Evolutionary conservation across 1,284 basidiomycete genomes (phyloP).

Genomic region (Naganishia sp.): DNA sequence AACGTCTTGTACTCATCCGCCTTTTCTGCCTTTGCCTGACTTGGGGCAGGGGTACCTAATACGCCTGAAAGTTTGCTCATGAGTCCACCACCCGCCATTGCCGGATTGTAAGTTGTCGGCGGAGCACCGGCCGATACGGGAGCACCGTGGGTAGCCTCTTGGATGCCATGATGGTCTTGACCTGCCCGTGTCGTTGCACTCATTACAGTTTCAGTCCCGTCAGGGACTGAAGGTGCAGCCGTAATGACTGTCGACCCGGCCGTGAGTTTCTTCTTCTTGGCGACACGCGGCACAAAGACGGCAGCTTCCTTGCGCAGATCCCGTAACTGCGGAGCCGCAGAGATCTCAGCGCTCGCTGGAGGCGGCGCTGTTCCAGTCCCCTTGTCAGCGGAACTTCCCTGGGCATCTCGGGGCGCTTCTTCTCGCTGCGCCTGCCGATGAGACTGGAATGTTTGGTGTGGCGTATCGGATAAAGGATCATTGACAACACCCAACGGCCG

Average conservation of each 20-base stretch:
- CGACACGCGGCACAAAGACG: conserved; percentile 71
- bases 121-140: background rate
- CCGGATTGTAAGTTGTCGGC: conserved; percentile 25
- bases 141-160: background rate
- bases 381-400: conserved; percentile 28
- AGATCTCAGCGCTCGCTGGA: conserved; percentile 63
- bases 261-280: conserved; percentile 47
- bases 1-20: conserved; percentile 51
- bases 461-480: conserved; percentile 51
- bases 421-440: conserved; percentile 43
- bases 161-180: background rate
- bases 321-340: conserved; percentile 77
- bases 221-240: conserved; percentile 44
- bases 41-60: conserved; percentile 35
- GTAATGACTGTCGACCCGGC: conserved; percentile 39
- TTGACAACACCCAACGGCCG: conserved; percentile 37
- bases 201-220: background rate
- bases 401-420: conserved; percentile 34
- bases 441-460: conserved; percentile 49
- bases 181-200: background rate
- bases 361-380: conserved; percentile 36
- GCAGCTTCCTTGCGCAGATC: conserved; percentile 90
- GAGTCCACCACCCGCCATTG: conserved; percentile 40
- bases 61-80: conserved; percentile 50
- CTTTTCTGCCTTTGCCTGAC: conserved; percentile 29